These are phyloP conservation scores for Picea sitchensis DNA, from an alignment of 75 land plant genomes.

Conservation along the genomic window DNA sequence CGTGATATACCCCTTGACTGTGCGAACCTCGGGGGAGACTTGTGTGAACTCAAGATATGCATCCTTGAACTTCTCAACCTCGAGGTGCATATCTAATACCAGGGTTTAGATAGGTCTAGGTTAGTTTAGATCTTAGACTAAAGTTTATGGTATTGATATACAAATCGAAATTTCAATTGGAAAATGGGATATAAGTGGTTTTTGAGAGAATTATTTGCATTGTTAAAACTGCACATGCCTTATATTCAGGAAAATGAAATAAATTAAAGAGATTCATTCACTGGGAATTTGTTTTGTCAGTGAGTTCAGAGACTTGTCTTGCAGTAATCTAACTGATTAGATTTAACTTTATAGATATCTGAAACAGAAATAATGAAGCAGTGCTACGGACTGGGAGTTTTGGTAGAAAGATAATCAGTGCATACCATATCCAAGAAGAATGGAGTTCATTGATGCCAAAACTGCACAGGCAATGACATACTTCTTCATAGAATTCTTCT, in stretches of 20 bases:
- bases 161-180: background rate
- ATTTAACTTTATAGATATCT: background rate
- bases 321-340: background rate
- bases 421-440: constrained; percentile 62
- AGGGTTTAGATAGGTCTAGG: too few species aligned
- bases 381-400: background rate
- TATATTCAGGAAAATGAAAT: background rate
- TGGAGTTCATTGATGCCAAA: constrained; percentile 58
- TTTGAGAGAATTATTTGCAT: background rate
- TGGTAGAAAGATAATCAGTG: background rate
- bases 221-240: background rate
- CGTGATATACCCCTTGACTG: background rate
- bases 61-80: background rate
- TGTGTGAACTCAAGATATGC: background rate
- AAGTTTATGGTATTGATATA: background rate
- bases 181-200: background rate
- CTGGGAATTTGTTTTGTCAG: too few species aligned
- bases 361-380: background rate
- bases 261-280: background rate
- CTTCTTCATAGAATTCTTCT: constrained; percentile 10
- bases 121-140: background rate
- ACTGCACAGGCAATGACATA: constrained; percentile 33
- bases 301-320: background rate
- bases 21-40: background rate
- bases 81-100: too few species aligned